These are phyloP conservation scores for Botryotinia narcissicola DNA, from an alignment of 2,329 filamentous ascomycete species.

Conservation along the genomic window DNA sequence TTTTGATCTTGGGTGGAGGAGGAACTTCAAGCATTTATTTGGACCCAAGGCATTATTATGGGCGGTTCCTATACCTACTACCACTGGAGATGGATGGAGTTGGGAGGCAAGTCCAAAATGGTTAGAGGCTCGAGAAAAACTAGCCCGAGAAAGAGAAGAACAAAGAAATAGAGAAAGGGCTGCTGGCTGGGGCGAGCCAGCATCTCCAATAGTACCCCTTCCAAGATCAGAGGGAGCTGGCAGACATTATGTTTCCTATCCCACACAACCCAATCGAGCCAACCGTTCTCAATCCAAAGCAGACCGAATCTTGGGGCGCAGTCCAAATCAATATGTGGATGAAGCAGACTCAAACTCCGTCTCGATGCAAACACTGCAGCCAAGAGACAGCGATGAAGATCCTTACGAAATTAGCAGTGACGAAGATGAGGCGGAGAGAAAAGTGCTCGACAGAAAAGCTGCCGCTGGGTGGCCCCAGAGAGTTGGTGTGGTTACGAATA, in stretches of 20 bases:
- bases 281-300: slow-evolving; percentile 37
- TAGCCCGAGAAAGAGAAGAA: slow-evolving; percentile 56
- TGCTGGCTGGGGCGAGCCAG: slow-evolving; percentile 61
- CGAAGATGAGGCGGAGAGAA: slow-evolving; percentile 33
- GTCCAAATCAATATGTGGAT: slow-evolving; percentile 35
- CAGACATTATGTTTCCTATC: slow-evolving; percentile 36
- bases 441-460: slow-evolving; percentile 29
- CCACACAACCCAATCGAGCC: slow-evolving; percentile 15
- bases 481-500: slow-evolving; percentile 37
- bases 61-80: slow-evolving; percentile 78
- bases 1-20: slow-evolving; percentile 83
- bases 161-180: slow-evolving; percentile 62
- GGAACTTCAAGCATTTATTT: slow-evolving; percentile 79
- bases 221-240: slow-evolving; percentile 30
- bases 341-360: slow-evolving; percentile 27
- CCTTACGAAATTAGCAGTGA: slow-evolving; percentile 37
- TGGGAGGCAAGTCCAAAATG: slow-evolving; percentile 87
- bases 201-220: slow-evolving; percentile 23
- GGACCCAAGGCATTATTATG: slow-evolving; percentile 71
- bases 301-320: slow-evolving; percentile 39
- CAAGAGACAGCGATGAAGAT: slow-evolving; percentile 30
- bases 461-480: slow-evolving; percentile 35
- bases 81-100: slow-evolving; percentile 86
- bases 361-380: slow-evolving; percentile 35
- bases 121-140: slow-evolving; percentile 65